Conservation (phyloP, 179 eudicot species). For the Beta lomatogona region DNA sequence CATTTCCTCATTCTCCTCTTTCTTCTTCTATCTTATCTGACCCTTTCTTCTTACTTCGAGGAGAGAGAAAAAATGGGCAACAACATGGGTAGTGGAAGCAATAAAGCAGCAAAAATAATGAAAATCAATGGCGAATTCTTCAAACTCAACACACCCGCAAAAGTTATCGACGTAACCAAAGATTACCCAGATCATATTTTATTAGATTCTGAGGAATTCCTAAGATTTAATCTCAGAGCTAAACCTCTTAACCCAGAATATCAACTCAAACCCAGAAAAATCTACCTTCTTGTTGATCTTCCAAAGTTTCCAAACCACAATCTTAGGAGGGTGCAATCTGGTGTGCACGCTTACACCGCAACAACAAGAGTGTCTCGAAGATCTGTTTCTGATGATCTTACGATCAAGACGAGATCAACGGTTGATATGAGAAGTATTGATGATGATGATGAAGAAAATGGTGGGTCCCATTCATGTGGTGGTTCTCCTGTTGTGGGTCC, state of each 20-base stretch:
- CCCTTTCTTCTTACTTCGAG: not conserved
- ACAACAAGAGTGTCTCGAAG: slow-evolving; percentile 20
- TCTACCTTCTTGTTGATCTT: slow-evolving; percentile 67
- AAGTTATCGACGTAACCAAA: slow-evolving; percentile 47
- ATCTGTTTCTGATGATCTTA: slow-evolving; percentile 46
- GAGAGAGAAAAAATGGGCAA: slow-evolving; percentile 51
- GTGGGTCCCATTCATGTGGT: not conserved
- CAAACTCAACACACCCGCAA: slow-evolving; percentile 50
- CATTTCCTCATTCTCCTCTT: not conserved
- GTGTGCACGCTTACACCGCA: slow-evolving; percentile 27
- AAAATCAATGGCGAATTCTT: slow-evolving; percentile 65
- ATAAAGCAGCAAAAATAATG: slow-evolving; percentile 62
- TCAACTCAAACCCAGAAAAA: slow-evolving; percentile 49
- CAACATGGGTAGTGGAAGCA: slow-evolving; percentile 35
- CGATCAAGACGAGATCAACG: slow-evolving; percentile 20
- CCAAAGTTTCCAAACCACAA: slow-evolving; percentile 41
- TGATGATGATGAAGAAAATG: not conserved
- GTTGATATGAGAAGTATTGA: not conserved
- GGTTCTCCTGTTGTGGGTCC: slow-evolving; percentile 27
- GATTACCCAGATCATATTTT: slow-evolving; percentile 65
- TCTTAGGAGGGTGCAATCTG: slow-evolving; percentile 38
- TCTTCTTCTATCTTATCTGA: not conserved
- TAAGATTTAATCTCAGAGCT: slow-evolving; percentile 60
- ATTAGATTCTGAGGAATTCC: slow-evolving; percentile 53
- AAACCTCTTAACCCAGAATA: slow-evolving; percentile 43